A percentile compares a stretch with the other conserved stretches of the same genome.
Conservation (phyloP, 2,329 filamentous ascomycete genomes). For the Chaetomium sp. region DNA sequence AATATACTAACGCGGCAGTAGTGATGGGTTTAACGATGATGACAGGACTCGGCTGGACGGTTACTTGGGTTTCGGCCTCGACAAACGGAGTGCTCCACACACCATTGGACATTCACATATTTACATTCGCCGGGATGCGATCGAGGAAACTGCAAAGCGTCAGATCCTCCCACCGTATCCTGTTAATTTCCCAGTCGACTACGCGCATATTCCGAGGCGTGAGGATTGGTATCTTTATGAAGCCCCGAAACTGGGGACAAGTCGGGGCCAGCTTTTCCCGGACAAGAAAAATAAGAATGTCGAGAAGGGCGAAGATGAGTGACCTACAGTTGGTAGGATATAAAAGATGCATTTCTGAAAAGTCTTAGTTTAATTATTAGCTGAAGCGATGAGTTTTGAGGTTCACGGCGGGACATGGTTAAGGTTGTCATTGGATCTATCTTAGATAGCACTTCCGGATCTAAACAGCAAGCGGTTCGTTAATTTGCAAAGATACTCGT, state of each 20-base stretch:
- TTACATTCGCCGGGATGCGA: slow-evolving; percentile 8
- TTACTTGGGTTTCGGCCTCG: slow-evolving; percentile 7
- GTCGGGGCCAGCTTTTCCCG: background rate
- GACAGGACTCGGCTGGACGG: background rate
- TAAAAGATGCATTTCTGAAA: too few species aligned
- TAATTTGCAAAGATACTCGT: too few species aligned
- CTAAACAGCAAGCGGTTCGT: too few species aligned
- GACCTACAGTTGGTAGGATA: too few species aligned
- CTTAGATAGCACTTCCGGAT: too few species aligned
- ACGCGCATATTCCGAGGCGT: background rate
- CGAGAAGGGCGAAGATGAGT: background rate
- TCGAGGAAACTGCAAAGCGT: background rate
- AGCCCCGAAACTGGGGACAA: background rate
- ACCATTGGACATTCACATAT: slow-evolving; percentile 7
- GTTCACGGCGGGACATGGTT: too few species aligned
- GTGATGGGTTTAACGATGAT: background rate
- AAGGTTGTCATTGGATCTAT: too few species aligned
- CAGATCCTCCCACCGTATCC: slow-evolving; percentile 9
- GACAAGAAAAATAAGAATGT: background rate
- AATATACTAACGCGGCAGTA: background rate
- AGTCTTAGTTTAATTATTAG: too few species aligned
- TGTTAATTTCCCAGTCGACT: slow-evolving; percentile 1
- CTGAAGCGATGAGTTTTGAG: too few species aligned
- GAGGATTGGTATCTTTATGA: slow-evolving; percentile 4
- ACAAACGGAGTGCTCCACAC: slow-evolving; percentile 2